Evolutionary conservation across 2,329 filamentous ascomycete species (phyloP).

Genomic region (Diplodia seriata): DNA sequence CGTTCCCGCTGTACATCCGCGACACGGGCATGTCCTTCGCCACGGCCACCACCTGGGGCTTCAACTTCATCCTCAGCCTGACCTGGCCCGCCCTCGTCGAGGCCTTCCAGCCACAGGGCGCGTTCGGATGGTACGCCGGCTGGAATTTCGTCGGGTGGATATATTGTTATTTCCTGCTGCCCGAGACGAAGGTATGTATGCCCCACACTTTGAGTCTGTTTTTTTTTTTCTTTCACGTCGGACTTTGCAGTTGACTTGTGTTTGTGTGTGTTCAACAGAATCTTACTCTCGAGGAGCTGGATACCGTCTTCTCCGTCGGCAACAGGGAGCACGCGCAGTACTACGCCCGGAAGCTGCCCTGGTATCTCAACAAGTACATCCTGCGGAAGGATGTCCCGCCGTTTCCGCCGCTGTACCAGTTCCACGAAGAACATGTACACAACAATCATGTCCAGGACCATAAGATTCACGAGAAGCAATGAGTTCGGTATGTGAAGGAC

Average conservation of each 20-base stretch:
- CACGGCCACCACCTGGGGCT: constrained; percentile 70
- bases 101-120: constrained; percentile 59
- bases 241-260: background rate
- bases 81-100: constrained; percentile 66
- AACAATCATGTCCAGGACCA: background rate
- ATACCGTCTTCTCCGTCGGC: constrained; percentile 60
- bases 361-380: constrained; percentile 55
- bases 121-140: constrained; percentile 67
- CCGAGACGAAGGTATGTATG: constrained; percentile 6
- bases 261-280: constrained; percentile 32
- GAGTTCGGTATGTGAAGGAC: background rate
- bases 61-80: constrained; percentile 64
- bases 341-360: constrained; percentile 51
- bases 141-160: constrained; percentile 63
- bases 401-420: constrained; percentile 48
- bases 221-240: background rate
- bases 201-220: too few relatives aligned
- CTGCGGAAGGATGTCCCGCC: constrained; percentile 45
- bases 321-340: constrained; percentile 52
- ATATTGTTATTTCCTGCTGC: constrained; percentile 17
- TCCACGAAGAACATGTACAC: constrained; percentile 37
- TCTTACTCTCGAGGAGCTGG: constrained; percentile 56
- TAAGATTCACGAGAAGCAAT: background rate
- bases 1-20: constrained; percentile 73
- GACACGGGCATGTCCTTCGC: constrained; percentile 75